Conservation (phyloP, 768 basidiomycete species). For the Tylopilus cervinicoccineus region DNA sequence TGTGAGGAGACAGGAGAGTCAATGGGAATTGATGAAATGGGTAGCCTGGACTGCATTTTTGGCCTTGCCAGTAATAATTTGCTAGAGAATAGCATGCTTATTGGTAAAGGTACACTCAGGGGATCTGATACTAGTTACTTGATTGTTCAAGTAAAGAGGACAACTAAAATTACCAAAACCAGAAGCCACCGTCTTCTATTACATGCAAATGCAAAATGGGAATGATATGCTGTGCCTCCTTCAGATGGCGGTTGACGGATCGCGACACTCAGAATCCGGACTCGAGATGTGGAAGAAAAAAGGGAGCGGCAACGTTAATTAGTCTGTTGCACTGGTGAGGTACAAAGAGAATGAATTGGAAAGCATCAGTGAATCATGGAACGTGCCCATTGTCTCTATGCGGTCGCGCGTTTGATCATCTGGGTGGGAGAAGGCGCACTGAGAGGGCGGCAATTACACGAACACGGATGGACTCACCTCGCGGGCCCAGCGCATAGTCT, state of each 20-base stretch:
- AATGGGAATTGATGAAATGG: too few relatives aligned
- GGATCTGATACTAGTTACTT: neutral
- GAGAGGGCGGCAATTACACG: neutral
- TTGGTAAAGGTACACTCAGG: too few relatives aligned
- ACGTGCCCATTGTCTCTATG: slow-evolving; percentile 40
- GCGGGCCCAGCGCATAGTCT: slow-evolving; percentile 89
- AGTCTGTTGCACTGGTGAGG: slow-evolving; percentile 48
- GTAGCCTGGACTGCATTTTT: too few relatives aligned
- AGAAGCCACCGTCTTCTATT: slow-evolving; percentile 44
- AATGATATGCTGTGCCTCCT: slow-evolving; percentile 59
- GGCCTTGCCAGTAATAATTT: too few relatives aligned
- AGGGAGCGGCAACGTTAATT: slow-evolving; percentile 23
- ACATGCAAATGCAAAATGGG: slow-evolving; percentile 49
- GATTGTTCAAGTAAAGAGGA: neutral
- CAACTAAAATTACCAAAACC: slow-evolving; percentile 27
- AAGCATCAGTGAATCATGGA: slow-evolving; percentile 24
- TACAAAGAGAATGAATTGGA: slow-evolving; percentile 31
- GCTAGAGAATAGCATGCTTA: too few relatives aligned
- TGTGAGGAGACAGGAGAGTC: too few relatives aligned
- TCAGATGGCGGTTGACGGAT: slow-evolving; percentile 54
- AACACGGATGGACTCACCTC: slow-evolving; percentile 52
- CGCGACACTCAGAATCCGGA: slow-evolving; percentile 16
- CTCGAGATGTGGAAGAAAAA: slow-evolving; percentile 11
- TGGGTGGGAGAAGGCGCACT: slow-evolving; percentile 24
- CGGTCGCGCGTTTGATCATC: slow-evolving; percentile 80